phyloP scores from a whole-genome alignment of 2,329 filamentous ascomycete genomes.

The Colletotrichum truncatum region DNA sequence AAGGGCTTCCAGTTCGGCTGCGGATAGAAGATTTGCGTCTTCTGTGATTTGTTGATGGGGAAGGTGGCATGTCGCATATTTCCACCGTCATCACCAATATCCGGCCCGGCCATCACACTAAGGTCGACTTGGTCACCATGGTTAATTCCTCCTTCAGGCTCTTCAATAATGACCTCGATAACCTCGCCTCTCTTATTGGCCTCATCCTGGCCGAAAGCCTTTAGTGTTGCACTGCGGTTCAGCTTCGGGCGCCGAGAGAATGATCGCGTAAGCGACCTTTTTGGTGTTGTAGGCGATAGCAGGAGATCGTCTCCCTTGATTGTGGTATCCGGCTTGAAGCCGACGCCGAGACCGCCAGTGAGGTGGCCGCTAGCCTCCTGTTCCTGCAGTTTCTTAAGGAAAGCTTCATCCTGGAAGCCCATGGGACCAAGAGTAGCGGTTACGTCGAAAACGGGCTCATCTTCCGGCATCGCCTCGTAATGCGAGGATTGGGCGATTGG shows the following conservation, averaged over 20 bases:
- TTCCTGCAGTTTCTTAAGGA: conserved; percentile 55
- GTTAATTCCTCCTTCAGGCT: conserved; percentile 27
- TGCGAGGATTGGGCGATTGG: conserved; percentile 47
- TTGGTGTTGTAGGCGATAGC: conserved; percentile 42
- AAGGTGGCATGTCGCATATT: conserved; percentile 49
- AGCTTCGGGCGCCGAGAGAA: conserved; percentile 47
- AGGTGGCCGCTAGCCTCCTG: conserved; percentile 64
- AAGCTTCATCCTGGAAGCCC: conserved; percentile 51
- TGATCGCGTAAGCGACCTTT: conserved; percentile 48
- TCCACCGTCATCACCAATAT: conserved; percentile 35
- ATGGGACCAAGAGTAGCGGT: conserved; percentile 56
- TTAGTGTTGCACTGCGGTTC: conserved; percentile 52
- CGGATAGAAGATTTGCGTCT: conserved; percentile 65
- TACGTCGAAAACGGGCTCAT: conserved; percentile 52
- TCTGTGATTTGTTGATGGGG: conserved; percentile 43
- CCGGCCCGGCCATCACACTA: conserved; percentile 59
- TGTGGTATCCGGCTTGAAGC: conserved; percentile 56
- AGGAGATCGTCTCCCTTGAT: conserved; percentile 62
- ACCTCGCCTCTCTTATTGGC: conserved; percentile 69
- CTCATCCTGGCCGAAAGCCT: conserved; percentile 62
- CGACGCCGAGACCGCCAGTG: conserved; percentile 67
- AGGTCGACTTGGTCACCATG: conserved; percentile 54
- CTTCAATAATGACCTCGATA: conserved; percentile 65
- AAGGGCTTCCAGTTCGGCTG: conserved; percentile 74
- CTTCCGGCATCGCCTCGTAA: conserved; percentile 41